Conservation (phyloP, 805 yeast genomes). For the Zygoascus tannicola region DNA sequence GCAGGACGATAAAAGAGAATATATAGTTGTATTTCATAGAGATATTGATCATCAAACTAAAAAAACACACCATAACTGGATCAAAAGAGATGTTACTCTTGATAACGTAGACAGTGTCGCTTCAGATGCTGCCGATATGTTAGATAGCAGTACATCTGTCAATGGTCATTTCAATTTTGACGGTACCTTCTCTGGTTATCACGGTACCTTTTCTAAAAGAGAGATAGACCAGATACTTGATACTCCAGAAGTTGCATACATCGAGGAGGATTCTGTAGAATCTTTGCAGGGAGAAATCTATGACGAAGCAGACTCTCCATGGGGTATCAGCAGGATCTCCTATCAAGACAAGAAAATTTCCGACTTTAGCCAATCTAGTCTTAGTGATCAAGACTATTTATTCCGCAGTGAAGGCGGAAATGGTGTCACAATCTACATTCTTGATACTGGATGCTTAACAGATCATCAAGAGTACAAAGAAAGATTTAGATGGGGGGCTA, state of each 20-base stretch:
- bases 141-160: not conserved
- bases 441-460: constrained; percentile 81
- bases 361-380: constrained; percentile 53
- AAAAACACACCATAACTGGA: constrained; percentile 11
- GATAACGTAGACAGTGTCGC: constrained; percentile 4
- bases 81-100: constrained; percentile 1
- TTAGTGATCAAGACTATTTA: constrained; percentile 43
- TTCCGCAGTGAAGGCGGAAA: constrained; percentile 68
- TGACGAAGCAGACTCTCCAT: constrained; percentile 72
- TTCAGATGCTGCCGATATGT: constrained; percentile 4
- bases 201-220: constrained; percentile 36
- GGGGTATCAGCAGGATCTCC: constrained; percentile 90
- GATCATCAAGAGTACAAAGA: constrained; percentile 72
- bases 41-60: not conserved
- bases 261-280: constrained; percentile 70
- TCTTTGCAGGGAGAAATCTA: constrained; percentile 48
- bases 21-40: constrained; percentile 13
- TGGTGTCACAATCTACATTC: constrained; percentile 78
- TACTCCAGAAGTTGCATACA: constrained; percentile 44
- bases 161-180: constrained; percentile 20
- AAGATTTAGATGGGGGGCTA: constrained; percentile 80
- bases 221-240: constrained; percentile 38
- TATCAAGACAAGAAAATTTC: constrained; percentile 55
- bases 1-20: constrained; percentile 6
- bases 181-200: constrained; percentile 34